These are phyloP conservation scores for Flaveria bidentis DNA, from an alignment of 129 eudicot species.

Conservation along the genomic window DNA sequence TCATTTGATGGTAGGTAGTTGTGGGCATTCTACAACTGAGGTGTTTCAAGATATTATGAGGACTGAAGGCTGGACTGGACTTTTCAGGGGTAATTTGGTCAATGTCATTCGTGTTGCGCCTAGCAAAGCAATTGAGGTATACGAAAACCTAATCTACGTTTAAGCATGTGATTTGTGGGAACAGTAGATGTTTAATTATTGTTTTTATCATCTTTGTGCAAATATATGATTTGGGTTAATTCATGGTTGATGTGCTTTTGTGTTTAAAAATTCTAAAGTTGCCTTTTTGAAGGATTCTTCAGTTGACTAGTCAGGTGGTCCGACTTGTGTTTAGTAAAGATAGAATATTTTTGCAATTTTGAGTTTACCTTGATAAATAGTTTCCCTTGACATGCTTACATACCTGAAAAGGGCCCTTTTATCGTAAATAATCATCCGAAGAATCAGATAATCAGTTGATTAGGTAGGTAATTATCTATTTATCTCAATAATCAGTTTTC, in stretches of 20 bases:
- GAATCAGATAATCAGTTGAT: background rate
- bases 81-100: conserved; percentile 88
- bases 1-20: conserved; percentile 94
- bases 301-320: background rate
- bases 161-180: background rate
- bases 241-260: no score
- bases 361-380: background rate
- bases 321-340: background rate
- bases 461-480: background rate
- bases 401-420: background rate
- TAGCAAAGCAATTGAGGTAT: conserved; percentile 98
- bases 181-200: background rate
- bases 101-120: conserved; percentile 97
- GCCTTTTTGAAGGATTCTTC: background rate
- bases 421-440: background rate
- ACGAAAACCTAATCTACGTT: background rate
- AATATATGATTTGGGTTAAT: no score
- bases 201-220: background rate
- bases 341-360: background rate
- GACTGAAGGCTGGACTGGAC: conserved; percentile 88
- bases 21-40: conserved; percentile 76
- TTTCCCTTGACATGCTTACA: no score
- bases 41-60: conserved; percentile 78
- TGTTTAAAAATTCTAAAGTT: background rate
- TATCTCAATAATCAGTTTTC: background rate